Conservation (phyloP, 495 filamentous ascomycete genomes). For the Daldinia vernicosa region DNA sequence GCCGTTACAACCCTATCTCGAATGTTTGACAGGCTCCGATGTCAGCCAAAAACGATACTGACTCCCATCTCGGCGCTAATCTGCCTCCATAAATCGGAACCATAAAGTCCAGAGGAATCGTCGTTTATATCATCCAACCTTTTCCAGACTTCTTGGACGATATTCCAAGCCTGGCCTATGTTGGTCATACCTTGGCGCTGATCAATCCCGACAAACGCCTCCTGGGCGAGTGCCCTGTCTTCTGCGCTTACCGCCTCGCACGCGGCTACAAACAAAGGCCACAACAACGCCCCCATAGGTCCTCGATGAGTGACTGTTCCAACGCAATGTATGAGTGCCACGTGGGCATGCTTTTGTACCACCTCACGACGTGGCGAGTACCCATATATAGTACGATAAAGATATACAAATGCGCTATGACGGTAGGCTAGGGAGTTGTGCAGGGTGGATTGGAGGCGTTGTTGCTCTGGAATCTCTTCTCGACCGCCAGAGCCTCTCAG, state of each 20-base stretch:
- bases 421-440: constrained; percentile 71
- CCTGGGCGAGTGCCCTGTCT: constrained; percentile 56
- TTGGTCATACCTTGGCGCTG: constrained; percentile 69
- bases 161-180: constrained; percentile 65
- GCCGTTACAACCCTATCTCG: not conserved
- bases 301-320: constrained; percentile 61
- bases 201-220: constrained; percentile 59
- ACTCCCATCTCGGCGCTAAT: constrained; percentile 61
- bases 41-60: constrained; percentile 65
- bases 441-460: constrained; percentile 57
- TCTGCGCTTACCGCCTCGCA: constrained; percentile 60
- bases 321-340: constrained; percentile 61
- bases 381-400: constrained; percentile 64
- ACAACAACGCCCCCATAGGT: constrained; percentile 67
- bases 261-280: constrained; percentile 68
- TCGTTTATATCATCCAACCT: constrained; percentile 49
- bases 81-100: constrained; percentile 55
- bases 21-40: constrained; percentile 1
- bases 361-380: constrained; percentile 53
- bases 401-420: constrained; percentile 67
- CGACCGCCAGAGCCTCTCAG: constrained; percentile 10
- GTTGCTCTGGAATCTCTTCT: constrained; percentile 42
- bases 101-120: constrained; percentile 30
- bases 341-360: constrained; percentile 62
- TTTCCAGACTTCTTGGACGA: constrained; percentile 66